Conservation (phyloP, 257 asterid species). For the Osmanthus fragrans region DNA sequence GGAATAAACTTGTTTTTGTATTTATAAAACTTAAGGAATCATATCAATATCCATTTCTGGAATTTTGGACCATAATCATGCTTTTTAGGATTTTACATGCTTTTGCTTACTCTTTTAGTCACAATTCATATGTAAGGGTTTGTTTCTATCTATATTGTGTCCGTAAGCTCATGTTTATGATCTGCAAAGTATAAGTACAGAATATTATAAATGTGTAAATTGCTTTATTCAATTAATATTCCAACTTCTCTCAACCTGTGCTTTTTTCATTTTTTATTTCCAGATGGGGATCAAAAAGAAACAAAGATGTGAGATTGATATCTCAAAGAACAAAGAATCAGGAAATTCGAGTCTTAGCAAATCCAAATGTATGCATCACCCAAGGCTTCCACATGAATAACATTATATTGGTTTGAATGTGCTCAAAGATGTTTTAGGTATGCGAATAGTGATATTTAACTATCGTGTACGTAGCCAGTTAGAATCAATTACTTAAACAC, state of each 20-base stretch:
- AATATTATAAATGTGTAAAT: not conserved
- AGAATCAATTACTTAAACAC: slow-evolving; percentile 11
- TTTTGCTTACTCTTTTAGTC: not conserved
- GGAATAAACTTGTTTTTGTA: not conserved
- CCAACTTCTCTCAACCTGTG: not conserved
- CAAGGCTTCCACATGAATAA: slow-evolving; percentile 43
- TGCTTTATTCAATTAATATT: not conserved
- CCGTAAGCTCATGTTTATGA: not conserved
- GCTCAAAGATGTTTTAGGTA: slow-evolving; percentile 43
- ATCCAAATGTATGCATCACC: slow-evolving; percentile 75
- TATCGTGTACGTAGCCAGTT: not conserved
- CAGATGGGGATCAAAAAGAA: slow-evolving; percentile 48
- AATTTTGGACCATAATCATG: not conserved
- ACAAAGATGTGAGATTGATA: slow-evolving; percentile 30
- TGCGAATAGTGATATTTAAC: slow-evolving; percentile 31
- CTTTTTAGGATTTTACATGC: not conserved
- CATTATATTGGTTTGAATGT: slow-evolving; percentile 47
- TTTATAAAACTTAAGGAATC: not conserved
- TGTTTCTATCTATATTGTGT: not conserved
- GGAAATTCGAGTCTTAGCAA: slow-evolving; percentile 61
- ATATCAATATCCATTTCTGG: not conserved
- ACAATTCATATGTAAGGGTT: not conserved
- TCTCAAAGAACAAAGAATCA: slow-evolving; percentile 44
- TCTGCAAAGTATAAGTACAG: not conserved
- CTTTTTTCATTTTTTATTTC: slow-evolving; percentile 5